A percentile compares a stretch with the other conserved stretches of the same genome.
phyloP scores from a whole-genome alignment of 192 early-diverging fungal species.

The Spizellomyces punctatus region DNA sequence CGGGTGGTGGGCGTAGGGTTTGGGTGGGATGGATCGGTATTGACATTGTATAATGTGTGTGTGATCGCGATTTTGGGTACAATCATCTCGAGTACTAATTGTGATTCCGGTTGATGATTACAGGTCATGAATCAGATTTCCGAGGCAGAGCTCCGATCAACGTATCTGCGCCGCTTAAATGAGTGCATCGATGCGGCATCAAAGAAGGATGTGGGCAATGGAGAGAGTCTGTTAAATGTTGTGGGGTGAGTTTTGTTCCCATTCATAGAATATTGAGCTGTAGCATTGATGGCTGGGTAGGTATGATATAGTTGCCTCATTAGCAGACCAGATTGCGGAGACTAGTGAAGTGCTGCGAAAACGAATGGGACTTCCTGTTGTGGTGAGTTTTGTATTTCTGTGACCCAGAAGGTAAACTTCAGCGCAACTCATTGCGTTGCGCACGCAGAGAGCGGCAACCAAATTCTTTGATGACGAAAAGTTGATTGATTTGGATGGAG shows the following conservation, averaged over 20 bases:
- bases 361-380: background rate
- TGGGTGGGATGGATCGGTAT: no score
- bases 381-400: background rate
- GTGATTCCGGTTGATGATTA: no score
- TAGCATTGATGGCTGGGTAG: conserved; percentile 11
- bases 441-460: background rate
- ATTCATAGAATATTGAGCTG: background rate
- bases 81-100: no score
- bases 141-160: no score
- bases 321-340: conserved; percentile 34
- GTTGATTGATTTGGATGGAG: background rate
- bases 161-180: background rate
- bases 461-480: conserved; percentile 15
- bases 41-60: no score
- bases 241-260: background rate
- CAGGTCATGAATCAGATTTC: no score
- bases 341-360: conserved; percentile 29
- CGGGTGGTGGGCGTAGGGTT: no score
- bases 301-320: conserved; percentile 26
- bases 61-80: no score
- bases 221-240: no score
- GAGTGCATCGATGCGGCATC: no score
- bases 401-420: background rate
- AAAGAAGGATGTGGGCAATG: no score
- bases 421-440: background rate